Percentiles rank a stretch among this genome's conserved stretches.
These are phyloP conservation scores for Betula pendula DNA, from an alignment of 306 rosid species.

Conservation along the genomic window DNA sequence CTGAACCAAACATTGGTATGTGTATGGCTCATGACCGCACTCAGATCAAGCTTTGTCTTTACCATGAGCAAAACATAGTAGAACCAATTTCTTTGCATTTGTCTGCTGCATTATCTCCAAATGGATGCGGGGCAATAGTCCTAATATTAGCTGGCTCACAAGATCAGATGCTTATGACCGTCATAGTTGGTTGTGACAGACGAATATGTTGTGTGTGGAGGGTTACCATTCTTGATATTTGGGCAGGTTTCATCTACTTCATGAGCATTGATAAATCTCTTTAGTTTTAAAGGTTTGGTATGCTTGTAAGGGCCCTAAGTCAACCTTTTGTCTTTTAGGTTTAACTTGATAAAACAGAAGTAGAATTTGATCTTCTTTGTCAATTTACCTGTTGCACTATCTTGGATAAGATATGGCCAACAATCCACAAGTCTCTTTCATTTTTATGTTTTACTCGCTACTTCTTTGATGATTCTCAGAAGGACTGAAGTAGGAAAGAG, in stretches of 20 bases:
- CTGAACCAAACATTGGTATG: conserved; percentile 5
- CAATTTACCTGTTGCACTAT: background rate
- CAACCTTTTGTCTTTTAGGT: background rate
- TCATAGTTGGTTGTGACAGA: conserved; percentile 7
- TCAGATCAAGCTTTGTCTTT: background rate
- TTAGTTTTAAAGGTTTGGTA: background rate
- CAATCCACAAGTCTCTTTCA: background rate
- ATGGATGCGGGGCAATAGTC: no score
- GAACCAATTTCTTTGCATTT: background rate
- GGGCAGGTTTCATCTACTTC: background rate
- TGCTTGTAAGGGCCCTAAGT: background rate
- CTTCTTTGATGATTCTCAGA: background rate
- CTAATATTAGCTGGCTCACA: conserved; percentile 8
- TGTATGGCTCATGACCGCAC: conserved; percentile 2
- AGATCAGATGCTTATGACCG: conserved; percentile 18
- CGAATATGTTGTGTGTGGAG: conserved; percentile 1
- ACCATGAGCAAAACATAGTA: background rate
- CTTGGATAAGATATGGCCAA: background rate
- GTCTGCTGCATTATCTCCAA: conserved; percentile 20
- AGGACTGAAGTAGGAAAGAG: background rate
- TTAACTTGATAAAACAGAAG: background rate
- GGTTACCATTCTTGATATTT: conserved; percentile 13
- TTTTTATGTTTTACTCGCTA: background rate
- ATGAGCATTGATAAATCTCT: background rate
- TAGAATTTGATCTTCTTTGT: background rate